Evolutionary conservation across 148 eudicot genomes (phyloP), one percentile per base, ranked within the genome.

Genomic region (Fagopyrum homotropicum): DNA sequence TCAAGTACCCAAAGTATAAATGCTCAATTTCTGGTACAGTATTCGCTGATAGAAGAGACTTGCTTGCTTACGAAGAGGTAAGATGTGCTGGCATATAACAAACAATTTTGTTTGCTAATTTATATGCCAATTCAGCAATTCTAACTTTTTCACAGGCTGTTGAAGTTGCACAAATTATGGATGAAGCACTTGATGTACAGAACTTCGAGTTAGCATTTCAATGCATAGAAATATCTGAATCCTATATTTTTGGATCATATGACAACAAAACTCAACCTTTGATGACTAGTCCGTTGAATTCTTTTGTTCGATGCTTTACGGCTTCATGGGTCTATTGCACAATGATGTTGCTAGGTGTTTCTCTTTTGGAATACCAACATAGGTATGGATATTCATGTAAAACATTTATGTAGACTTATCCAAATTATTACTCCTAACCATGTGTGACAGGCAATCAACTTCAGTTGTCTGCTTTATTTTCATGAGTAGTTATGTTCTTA

Each of bases 61-160:
- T 90, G 73, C 88, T 94, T 73, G 87, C 97, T 71, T 92, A 88
- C 84, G 98, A 94, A 87, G 98, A 94, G 98, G 97, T 94, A 79
- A 55, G 56, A 45, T 69, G 49, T 75, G 61, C 40, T 77, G 68
- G 72, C 54, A 59, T 26, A 75, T 57, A 22, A 44, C 61, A 73
- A 73, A 48, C 73, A n/a, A 43, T 75, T 77, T 72, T 30, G 43
- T 72, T 54, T 51, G 50, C 73, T 73, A 79, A 75, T 50, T 74
- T 74, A 76, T 54, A 12, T 59, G 45, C 45, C 45, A 59, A 35
- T 35, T 46, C 35, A 49, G 35, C 45, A 59, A 35, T 35, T 46
- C 22, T 75, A 16, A 40, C 71, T 72, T 8, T 72, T 8, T 47
- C 81, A 44, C 79, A 93, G 98, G 98, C 98, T 64, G 78, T 91